Evolutionary conservation across 768 basidiomycete genomes (phyloP).

Genomic region (Kondoa subrosea): DNA sequence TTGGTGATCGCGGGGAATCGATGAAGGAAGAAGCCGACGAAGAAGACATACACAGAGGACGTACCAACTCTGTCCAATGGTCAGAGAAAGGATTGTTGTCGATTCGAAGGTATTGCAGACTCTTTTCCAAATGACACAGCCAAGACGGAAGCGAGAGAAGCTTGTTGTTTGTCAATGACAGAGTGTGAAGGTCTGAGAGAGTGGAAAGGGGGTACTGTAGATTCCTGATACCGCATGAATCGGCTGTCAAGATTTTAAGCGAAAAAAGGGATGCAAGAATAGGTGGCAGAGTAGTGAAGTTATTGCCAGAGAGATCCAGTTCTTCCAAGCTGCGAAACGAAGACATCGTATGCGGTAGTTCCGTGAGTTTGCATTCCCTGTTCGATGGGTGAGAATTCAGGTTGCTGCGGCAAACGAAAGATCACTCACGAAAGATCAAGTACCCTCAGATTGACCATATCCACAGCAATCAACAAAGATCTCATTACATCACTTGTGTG

Average conservation of each 20-base stretch:
- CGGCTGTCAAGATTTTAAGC: slow-evolving; percentile 79
- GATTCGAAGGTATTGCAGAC: slow-evolving; percentile 68
- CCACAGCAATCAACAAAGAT: not conserved
- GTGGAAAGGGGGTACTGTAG: slow-evolving; percentile 57
- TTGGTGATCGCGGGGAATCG: not conserved
- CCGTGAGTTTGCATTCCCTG: slow-evolving; percentile 34
- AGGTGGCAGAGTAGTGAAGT: slow-evolving; percentile 63
- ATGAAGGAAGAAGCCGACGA: not conserved
- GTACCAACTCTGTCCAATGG: slow-evolving; percentile 76
- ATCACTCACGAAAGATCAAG: slow-evolving; percentile 60
- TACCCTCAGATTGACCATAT: slow-evolving; percentile 33
- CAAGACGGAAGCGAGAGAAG: slow-evolving; percentile 80
- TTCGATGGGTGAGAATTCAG: not conserved
- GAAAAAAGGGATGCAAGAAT: slow-evolving; percentile 55
- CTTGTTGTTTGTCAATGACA: slow-evolving; percentile 75
- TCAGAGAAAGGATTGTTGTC: slow-evolving; percentile 92
- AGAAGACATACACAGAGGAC: slow-evolving; percentile 49
- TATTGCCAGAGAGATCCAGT: slow-evolving; percentile 80
- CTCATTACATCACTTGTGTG: not conserved
- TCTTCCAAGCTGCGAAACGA: slow-evolving; percentile 71
- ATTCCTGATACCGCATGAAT: slow-evolving; percentile 61
- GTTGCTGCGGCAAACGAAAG: slow-evolving; percentile 39
- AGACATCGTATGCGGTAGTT: slow-evolving; percentile 64
- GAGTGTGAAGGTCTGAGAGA: slow-evolving; percentile 66
- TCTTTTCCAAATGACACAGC: slow-evolving; percentile 66